Evolutionary conservation across 768 basidiomycete genomes (phyloP).

Genomic region (Naematelia encephala): DNA sequence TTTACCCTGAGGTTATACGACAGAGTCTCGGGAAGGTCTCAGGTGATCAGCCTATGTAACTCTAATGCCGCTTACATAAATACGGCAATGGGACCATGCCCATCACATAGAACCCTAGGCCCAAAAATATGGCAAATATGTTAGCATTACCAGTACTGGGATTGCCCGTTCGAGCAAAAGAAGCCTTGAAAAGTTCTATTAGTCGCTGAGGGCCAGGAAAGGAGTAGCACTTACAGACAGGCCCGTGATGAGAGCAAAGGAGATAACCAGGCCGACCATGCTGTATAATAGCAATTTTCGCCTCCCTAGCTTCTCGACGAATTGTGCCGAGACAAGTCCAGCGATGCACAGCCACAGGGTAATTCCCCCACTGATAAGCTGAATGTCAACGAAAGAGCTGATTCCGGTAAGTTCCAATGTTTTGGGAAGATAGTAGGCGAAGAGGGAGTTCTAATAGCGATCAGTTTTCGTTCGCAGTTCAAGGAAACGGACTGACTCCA

Average conservation of each 20-base stretch:
- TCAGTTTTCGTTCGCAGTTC: not conserved
- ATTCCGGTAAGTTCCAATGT: slow-evolving; percentile 63
- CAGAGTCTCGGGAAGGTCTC: slow-evolving; percentile 12
- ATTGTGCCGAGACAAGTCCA: slow-evolving; percentile 18
- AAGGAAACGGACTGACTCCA: not conserved
- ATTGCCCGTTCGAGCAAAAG: slow-evolving; percentile 6
- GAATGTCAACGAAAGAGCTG: slow-evolving; percentile 60
- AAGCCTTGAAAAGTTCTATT: not conserved
- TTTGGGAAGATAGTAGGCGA: slow-evolving; percentile 49
- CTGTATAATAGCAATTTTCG: slow-evolving; percentile 21
- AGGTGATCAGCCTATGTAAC: not conserved
- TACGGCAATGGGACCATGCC: slow-evolving; percentile 13
- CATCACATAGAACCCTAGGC: slow-evolving; percentile 5
- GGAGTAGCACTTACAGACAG: slow-evolving; percentile 13
- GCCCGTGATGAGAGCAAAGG: slow-evolving; percentile 18
- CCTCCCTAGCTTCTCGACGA: slow-evolving; percentile 15
- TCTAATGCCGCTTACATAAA: slow-evolving; percentile 9
- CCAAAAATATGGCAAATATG: slow-evolving; percentile 20
- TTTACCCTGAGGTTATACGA: slow-evolving; percentile 17
- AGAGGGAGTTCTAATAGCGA: slow-evolving; percentile 5
- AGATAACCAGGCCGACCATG: slow-evolving; percentile 14
- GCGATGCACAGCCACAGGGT: slow-evolving; percentile 54
- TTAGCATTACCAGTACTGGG: slow-evolving; percentile 14
- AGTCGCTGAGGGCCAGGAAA: not conserved
- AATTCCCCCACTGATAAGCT: slow-evolving; percentile 59